Base-by-base conservation (phyloP, 108 stramenopile genomes). In the Cyclotella choctawhatcheeana region DNA sequence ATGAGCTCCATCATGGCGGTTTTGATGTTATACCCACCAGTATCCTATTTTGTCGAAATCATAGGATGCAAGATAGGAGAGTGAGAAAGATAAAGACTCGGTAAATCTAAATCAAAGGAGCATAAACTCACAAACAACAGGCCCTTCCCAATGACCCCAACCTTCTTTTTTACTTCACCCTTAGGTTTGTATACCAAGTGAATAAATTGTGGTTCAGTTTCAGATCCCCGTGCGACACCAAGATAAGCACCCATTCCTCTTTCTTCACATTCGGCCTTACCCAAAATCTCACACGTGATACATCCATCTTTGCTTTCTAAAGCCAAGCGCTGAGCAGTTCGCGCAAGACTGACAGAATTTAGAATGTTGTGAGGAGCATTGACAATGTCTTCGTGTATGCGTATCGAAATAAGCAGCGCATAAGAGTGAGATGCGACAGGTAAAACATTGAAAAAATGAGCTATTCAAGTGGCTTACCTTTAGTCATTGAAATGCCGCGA, bases 1-100 rank as follows among this genome's bases (percentile, higher is more conserved):
- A 99, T 99, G 31, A 97, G 73, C 72, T 98, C 98, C 88, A 99
- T 99, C 97, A 96, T 97, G 12, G 82, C 71, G 3, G 94, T 94
- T 84, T 99, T 99, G 82, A 99, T 97, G 72, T 99, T 99, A 92
- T 98, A 98, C n/a, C 99, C 99, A 45, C 99, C 99, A 24, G 95
- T 93, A 76, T 99, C 99, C n/a, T n/a, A n/a, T n/a, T n/a, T n/a
- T n/a, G n/a, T n/a, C n/a, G n/a, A n/a, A n/a, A n/a, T n/a, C n/a
- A n/a, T n/a, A n/a, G n/a, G n/a, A n/a, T n/a, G n/a, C n/a, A n/a
- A n/a, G n/a, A n/a, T n/a, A n/a, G n/a, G n/a, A n/a, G n/a, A n/a
- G n/a, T n/a, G n/a, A n/a, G n/a, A n/a, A n/a, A n/a, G n/a, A n/a
- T n/a, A n/a, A n/a, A n/a, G n/a, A n/a, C n/a, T n/a, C n/a, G n/a